Evolutionary conservation across 768 basidiomycete genomes (phyloP), one percentile per base, ranked within the genome.

Genomic region (Candolleomyces efflorescens): DNA sequence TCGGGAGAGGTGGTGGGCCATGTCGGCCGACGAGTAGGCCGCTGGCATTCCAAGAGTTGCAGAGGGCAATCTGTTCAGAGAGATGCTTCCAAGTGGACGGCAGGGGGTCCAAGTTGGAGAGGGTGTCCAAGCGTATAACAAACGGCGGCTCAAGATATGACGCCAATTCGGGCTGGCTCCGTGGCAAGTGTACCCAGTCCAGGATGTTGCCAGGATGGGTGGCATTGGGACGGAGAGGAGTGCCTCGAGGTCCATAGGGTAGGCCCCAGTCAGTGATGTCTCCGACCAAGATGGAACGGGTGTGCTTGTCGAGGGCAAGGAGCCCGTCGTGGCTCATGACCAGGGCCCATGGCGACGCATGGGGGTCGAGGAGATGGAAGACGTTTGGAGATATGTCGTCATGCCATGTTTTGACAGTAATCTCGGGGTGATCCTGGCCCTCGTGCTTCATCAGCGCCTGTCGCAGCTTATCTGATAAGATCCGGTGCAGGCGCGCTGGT

Each of bases 71-170:
- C 24, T 78, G 62, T 20, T 63, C 55, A 11, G 49, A 54, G 68
- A 72, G 71, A 36, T 65, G 54, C 12, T 63, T 56, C 70, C 69
- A 69, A 63, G 69, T 47, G 66, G 60, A 32, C 62, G 64, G 18
- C 53, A 60, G 39, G 17, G 59, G 44, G 22, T 61, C 54, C 17
- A 61, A 24, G 45, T 63, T 60, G 10, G 65, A 65, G 11, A 71
- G 58, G 15, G 76, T 54, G 23, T 66, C 53, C 1, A 69, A 59
- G 10, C 79, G 79, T 27, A 81, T 61, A 5, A 85, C 71, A 59
- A 89, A 83, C 2, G 88, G 88, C 15, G 89, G 89, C 2, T 82
- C 64, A 2, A 90, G 71, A 66, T 80, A 83, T 3, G 71, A 66
- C 2, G 81, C 83, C 23, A 75, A 52, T 17, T 38, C 9, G 62